Base-by-base conservation (phyloP, 106 monocot genomes). In the Dendrobium huoshanense region DNA sequence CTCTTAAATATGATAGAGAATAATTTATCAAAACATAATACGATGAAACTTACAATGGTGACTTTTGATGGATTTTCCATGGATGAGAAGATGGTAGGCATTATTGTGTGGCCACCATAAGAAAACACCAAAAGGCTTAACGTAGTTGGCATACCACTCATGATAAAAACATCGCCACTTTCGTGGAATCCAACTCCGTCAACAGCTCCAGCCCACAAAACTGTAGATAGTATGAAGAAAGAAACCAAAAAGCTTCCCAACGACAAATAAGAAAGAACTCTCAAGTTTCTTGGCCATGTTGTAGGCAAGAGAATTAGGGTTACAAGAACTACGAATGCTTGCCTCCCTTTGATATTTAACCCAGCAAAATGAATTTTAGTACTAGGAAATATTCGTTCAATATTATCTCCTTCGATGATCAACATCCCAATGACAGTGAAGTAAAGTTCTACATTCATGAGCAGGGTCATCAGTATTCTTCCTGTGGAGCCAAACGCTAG, bases 371-470 rank as follows among this genome's bases (percentile, higher is more conserved):
- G 47, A 48, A 48, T 9, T 25, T 22, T 27, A 42, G 43, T 5
- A 4, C 37, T 20, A 0, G 79, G 67, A 68, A 79, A 79, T 48
- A 79, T 43, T 19, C 15, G 27, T 18, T 9, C 44, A 5, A 79
- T 24, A 24, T 79, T 51, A 24, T 79, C 79, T 27, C 79, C 67
- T 47, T 79, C 79, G 15, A 79, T 44, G 55, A 79, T 67, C 5
- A 67, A 20, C n/a, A 79, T 9, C 24, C 55, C 68, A 27, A 88
- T 61, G 19, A 88, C 85, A 2, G 88, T 86, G 11, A 90, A 78
- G 77, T 92, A 92, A 48, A 92, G 84, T 84, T 92, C 92, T 3
- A 84, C 37, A 79, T 92, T 88, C 80, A 88, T 84, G 80, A 92
- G 75, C 22, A 82, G 67, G 1, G 88, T 82, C 1, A 86, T 68